Percentiles rank a stretch among this genome's conserved stretches.
phyloP scores from a whole-genome alignment of 148 eudicot genomes.

The Amaranthus hypochondriacus region DNA sequence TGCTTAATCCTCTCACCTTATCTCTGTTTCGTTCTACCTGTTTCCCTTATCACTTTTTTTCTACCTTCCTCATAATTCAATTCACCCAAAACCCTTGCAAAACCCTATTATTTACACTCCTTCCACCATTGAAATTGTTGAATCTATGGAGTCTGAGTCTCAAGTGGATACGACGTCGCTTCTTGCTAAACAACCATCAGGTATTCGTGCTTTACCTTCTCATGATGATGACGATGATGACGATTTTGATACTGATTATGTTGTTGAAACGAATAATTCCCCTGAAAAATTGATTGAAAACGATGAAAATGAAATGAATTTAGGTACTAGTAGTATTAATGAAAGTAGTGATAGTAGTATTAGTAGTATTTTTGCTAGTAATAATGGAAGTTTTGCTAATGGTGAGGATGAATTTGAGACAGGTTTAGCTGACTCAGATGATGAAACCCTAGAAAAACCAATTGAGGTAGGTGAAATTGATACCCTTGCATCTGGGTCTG shows the following conservation, averaged over 20 bases:
- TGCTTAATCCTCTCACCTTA: too few species aligned
- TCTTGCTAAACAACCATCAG: slow-evolving; percentile 28
- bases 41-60: neutral
- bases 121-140: neutral
- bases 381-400: slow-evolving; percentile 43
- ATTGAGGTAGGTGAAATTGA: slow-evolving; percentile 20
- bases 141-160: slow-evolving; percentile 14
- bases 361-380: slow-evolving; percentile 15
- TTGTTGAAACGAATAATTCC: slow-evolving; percentile 11
- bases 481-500: slow-evolving; percentile 12
- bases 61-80: neutral
- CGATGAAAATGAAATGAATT: slow-evolving; percentile 12
- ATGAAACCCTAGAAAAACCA: slow-evolving; percentile 12
- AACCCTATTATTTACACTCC: neutral
- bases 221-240: slow-evolving; percentile 21
- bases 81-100: slow-evolving; percentile 2
- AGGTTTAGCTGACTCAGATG: slow-evolving; percentile 27
- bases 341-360: slow-evolving; percentile 9
- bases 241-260: slow-evolving; percentile 18
- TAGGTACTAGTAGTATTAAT: slow-evolving; percentile 9
- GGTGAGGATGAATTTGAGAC: slow-evolving; percentile 48
- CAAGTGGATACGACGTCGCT: neutral
- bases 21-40: neutral
- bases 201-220: slow-evolving; percentile 37
- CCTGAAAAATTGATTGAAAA: neutral